phyloP scores from a whole-genome alignment of 2,329 filamentous ascomycete genomes.

The Pyricularia grisea region DNA sequence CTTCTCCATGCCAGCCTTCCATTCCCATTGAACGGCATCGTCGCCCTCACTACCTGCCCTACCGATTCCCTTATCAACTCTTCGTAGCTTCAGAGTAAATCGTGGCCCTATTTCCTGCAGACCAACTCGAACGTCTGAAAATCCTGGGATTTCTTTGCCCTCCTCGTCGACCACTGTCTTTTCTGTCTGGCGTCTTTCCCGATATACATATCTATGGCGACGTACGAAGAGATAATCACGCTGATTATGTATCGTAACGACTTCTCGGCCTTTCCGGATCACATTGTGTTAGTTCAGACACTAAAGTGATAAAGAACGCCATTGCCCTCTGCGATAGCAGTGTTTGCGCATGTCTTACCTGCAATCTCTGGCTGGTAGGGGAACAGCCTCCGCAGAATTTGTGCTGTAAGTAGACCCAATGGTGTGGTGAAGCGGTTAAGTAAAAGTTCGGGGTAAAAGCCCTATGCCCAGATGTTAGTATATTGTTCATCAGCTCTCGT shows the following conservation, averaged over 20 bases:
- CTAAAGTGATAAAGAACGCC: background rate
- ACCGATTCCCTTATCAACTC: constrained; percentile 83
- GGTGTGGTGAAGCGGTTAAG: constrained; percentile 66
- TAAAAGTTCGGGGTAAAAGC: constrained; percentile 5
- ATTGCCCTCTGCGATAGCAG: background rate
- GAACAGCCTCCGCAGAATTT: constrained; percentile 72
- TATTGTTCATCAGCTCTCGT: constrained; percentile 32
- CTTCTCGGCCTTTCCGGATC: constrained; percentile 62
- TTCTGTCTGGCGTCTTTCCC: constrained; percentile 78
- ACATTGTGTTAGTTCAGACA: background rate
- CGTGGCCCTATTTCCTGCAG: constrained; percentile 79
- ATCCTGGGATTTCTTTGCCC: constrained; percentile 74
- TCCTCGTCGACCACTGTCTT: constrained; percentile 77
- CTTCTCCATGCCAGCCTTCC: constrained; percentile 95
- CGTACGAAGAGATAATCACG: constrained; percentile 93
- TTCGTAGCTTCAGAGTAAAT: constrained; percentile 71
- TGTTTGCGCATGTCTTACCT: constrained; percentile 29
- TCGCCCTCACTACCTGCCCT: constrained; percentile 57
- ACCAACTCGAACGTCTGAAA: constrained; percentile 76
- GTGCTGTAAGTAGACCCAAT: constrained; percentile 77
- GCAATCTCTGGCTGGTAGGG: constrained; percentile 74
- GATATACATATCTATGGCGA: constrained; percentile 84
- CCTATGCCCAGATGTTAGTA: background rate
- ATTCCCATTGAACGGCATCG: constrained; percentile 84
- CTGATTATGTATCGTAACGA: constrained; percentile 89